Conservation (phyloP, 768 basidiomycete genomes). For the Leccinum imitatum region DNA sequence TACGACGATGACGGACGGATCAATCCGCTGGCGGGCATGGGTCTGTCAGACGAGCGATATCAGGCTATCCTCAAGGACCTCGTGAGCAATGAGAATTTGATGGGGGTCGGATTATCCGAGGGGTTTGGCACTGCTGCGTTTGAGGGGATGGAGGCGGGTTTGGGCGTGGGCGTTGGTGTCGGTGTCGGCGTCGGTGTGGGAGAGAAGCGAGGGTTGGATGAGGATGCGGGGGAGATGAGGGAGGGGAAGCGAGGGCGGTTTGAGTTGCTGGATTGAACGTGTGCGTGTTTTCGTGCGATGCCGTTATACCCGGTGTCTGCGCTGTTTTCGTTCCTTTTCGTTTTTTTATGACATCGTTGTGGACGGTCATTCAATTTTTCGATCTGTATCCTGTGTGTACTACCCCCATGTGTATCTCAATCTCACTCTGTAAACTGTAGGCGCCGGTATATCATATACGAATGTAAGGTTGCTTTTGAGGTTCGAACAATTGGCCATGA, state of each 20-base stretch:
- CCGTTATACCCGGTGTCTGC: constrained; percentile 1
- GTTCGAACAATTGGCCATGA: neutral
- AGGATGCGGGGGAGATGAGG: constrained; percentile 38
- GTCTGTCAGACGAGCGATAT: constrained; percentile 88
- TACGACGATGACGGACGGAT: constrained; percentile 50
- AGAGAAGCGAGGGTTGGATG: constrained; percentile 40
- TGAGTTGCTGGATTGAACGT: constrained; percentile 53
- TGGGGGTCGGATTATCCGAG: constrained; percentile 39
- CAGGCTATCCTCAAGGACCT: constrained; percentile 72
- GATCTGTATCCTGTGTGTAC: neutral
- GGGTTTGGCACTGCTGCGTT: constrained; percentile 17
- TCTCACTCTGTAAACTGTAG: neutral
- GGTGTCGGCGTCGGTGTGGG: constrained; percentile 17
- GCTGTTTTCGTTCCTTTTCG: neutral
- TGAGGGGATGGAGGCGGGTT: constrained; percentile 15
- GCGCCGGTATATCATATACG: neutral
- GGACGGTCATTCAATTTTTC: constrained; percentile 10
- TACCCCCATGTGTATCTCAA: neutral
- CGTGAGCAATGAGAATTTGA: constrained; percentile 61
- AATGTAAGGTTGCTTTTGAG: neutral
- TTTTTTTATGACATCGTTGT: constrained; percentile 6
- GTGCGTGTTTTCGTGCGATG: neutral
- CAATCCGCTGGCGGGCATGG: constrained; percentile 86
- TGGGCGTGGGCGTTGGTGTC: constrained; percentile 6
- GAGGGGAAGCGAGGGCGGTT: constrained; percentile 60